Conservation (phyloP, 495 filamentous ascomycete species). For the Aspergillus affinis region DNA sequence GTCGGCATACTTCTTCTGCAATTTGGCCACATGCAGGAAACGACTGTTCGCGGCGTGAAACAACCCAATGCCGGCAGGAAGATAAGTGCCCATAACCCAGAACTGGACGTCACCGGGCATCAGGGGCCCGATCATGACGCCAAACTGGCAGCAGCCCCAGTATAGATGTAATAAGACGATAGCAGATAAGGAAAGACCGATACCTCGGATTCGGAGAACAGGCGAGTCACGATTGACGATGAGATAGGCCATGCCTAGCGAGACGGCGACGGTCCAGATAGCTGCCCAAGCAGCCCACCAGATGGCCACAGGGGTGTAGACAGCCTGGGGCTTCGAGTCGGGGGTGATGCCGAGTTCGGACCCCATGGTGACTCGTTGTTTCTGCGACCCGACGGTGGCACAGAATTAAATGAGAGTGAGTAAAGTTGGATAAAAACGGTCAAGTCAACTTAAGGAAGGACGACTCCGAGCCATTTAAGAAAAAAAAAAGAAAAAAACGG, state of each 20-base stretch:
- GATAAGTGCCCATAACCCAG: constrained; percentile 73
- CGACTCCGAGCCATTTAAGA: background rate
- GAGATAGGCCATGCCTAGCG: constrained; percentile 53
- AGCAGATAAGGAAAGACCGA: constrained; percentile 57
- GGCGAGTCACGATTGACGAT: constrained; percentile 54
- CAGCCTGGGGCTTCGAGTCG: constrained; percentile 27
- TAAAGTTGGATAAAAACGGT: constrained; percentile 24
- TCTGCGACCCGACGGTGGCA: constrained; percentile 1
- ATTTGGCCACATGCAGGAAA: constrained; percentile 61
- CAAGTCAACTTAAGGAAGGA: background rate
- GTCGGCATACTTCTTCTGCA: constrained; percentile 33
- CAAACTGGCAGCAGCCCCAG: constrained; percentile 57
- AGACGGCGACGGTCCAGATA: constrained; percentile 57
- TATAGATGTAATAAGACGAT: constrained; percentile 66
- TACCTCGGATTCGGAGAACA: constrained; percentile 62
- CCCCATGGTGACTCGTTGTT: constrained; percentile 27
- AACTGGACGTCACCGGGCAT: constrained; percentile 60
- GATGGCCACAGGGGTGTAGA: constrained; percentile 28
- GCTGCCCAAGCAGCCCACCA: constrained; percentile 36
- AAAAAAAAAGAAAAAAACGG: background rate
- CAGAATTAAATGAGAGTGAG: constrained; percentile 30
- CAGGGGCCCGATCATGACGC: constrained; percentile 57
- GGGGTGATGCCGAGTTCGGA: constrained; percentile 36
- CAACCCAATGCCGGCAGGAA: constrained; percentile 68
- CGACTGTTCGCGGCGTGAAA: constrained; percentile 70